A percentile compares a stretch with the other conserved stretches of the same genome.
phyloP scores from a whole-genome alignment of 2,329 filamentous ascomycete species.

The Ceratocystis huliohia region DNA sequence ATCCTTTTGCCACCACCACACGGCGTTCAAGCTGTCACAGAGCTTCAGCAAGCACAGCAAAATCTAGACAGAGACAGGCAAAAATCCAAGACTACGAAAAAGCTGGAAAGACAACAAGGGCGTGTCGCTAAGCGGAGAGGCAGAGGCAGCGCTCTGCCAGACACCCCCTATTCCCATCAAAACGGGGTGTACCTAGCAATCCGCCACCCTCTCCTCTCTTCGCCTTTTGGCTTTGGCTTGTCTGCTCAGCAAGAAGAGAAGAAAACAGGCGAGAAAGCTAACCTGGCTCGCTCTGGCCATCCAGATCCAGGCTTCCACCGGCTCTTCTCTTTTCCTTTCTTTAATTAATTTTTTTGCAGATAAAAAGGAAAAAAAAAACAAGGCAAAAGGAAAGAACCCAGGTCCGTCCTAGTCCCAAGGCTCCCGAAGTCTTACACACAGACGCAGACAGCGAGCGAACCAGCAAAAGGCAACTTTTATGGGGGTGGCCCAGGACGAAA shows the following conservation, averaged over 20 bases:
- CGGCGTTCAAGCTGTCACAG: not conserved
- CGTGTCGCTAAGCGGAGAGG: not conserved
- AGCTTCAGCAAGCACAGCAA: not conserved
- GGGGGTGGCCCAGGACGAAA: not conserved
- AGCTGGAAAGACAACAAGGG: not conserved
- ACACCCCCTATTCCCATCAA: no score
- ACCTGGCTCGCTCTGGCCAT: not conserved
- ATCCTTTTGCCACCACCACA: not conserved
- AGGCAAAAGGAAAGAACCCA: not conserved
- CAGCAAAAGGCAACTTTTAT: not conserved
- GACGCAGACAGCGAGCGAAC: conserved; percentile 10
- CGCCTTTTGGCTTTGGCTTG: not conserved
- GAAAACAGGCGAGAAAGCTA: not conserved
- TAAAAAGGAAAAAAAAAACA: not conserved
- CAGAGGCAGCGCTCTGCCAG: no score
- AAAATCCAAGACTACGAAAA: not conserved
- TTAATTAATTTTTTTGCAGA: not conserved
- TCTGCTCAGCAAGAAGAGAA: not conserved
- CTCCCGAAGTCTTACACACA: conserved; percentile 11
- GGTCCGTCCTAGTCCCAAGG: conserved; percentile 11
- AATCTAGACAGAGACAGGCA: not conserved
- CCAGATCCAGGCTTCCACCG: conserved; percentile 1
- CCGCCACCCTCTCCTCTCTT: not conserved
- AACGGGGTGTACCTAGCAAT: not conserved
- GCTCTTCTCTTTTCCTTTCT: not conserved